Evolutionary conservation across 2,329 filamentous ascomycete species (phyloP).

Genomic region (Tetracladium maxilliforme): DNA sequence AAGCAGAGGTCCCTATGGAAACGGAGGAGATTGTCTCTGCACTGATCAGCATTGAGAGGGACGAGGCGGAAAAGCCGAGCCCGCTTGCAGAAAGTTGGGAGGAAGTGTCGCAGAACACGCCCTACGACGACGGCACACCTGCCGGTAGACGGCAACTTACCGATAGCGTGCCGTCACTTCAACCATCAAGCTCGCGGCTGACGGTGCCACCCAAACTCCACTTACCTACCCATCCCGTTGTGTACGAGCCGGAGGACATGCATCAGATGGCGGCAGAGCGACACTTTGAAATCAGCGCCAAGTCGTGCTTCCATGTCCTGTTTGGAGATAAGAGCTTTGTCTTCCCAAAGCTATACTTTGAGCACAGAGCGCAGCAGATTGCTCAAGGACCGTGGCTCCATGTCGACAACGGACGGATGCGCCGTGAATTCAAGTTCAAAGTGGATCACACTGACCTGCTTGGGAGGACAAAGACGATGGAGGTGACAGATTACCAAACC

Average conservation of each 20-base stretch:
- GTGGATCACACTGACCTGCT: slow-evolving; percentile 54
- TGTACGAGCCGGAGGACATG: slow-evolving; percentile 76
- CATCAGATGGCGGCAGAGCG: slow-evolving; percentile 60
- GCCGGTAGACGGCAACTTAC: too few relatives aligned
- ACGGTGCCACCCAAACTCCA: slow-evolving; percentile 75
- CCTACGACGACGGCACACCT: slow-evolving; percentile 44
- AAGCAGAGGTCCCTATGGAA: slow-evolving; percentile 53
- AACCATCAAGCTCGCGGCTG: slow-evolving; percentile 3
- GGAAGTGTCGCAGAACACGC: slow-evolving; percentile 48
- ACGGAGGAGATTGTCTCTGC: slow-evolving; percentile 57
- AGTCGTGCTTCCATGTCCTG: slow-evolving; percentile 87
- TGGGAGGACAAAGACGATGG: slow-evolving; percentile 41
- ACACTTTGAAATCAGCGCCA: slow-evolving; percentile 80
- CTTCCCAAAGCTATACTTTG: slow-evolving; percentile 81
- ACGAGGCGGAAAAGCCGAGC: slow-evolving; percentile 41
- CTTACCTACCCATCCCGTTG: slow-evolving; percentile 64
- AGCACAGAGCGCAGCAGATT: slow-evolving; percentile 64
- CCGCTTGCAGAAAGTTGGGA: slow-evolving; percentile 86
- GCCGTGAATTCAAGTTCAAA: slow-evolving; percentile 68
- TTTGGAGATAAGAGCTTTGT: slow-evolving; percentile 95
- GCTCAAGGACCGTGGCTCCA: slow-evolving; percentile 75
- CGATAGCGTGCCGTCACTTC: slow-evolving; percentile 1
- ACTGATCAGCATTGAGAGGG: slow-evolving; percentile 60
- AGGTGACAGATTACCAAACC: slow-evolving; percentile 68
- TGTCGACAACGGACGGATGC: slow-evolving; percentile 54